A percentile compares a stretch with the other conserved stretches of the same genome.
Conservation (phyloP, 345 rosid genomes). For the Chamaenerion angustifolium region DNA sequence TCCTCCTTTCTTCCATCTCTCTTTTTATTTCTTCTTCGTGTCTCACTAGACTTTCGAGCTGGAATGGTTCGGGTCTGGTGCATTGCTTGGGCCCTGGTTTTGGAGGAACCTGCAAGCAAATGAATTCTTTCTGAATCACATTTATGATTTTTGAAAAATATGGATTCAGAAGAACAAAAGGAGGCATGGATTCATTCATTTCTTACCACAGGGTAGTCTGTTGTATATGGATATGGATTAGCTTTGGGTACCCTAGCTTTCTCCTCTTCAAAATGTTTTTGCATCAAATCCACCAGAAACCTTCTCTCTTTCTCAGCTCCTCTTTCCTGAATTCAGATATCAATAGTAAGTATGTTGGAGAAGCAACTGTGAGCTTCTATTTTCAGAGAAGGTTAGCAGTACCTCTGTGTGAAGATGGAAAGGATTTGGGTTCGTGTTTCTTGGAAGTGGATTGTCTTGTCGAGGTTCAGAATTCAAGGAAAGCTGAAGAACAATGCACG, state of each 20-base stretch:
- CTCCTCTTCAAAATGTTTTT: slow-evolving; percentile 63
- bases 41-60: slow-evolving; percentile 66
- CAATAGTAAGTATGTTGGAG: not conserved
- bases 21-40: slow-evolving; percentile 82
- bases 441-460: slow-evolving; percentile 43
- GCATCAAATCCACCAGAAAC: slow-evolving; percentile 41
- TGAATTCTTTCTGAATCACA: not conserved
- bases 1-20: slow-evolving; percentile 68
- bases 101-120: slow-evolving; percentile 56
- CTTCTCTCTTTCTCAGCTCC: slow-evolving; percentile 76
- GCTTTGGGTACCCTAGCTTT: slow-evolving; percentile 67
- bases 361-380: not conserved
- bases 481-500: slow-evolving; percentile 30
- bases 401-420: slow-evolving; percentile 90
- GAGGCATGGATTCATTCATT: not conserved
- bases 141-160: not conserved
- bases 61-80: slow-evolving; percentile 80
- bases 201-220: slow-evolving; percentile 90
- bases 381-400: slow-evolving; percentile 1
- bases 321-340: slow-evolving; percentile 50
- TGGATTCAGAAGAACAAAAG: not conserved
- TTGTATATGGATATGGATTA: slow-evolving; percentile 85
- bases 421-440: slow-evolving; percentile 74
- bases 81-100: slow-evolving; percentile 76
- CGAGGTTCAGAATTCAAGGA: slow-evolving; percentile 64